Base-by-base conservation (phyloP, 2,329 filamentous ascomycete species). In the Diaporthe humulicola region DNA sequence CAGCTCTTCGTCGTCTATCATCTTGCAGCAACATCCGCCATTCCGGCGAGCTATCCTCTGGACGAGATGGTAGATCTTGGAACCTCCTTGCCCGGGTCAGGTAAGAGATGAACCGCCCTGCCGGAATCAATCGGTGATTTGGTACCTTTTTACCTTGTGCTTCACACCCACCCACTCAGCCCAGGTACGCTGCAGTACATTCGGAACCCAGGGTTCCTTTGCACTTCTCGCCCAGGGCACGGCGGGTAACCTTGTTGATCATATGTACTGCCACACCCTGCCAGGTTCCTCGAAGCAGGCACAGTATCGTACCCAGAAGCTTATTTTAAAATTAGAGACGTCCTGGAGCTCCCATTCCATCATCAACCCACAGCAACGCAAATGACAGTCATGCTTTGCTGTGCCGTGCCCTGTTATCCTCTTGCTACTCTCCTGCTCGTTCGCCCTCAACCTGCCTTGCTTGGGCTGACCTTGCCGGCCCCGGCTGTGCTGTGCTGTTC, bases 251-350 rank as follows among this genome's bases (percentile, higher is more conserved):
- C 19, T 22, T 38, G 22, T 28, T 40, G 22, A 42, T 30, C 25
- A 30, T 30, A 30, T 30, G 38, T 61, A 38, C 45, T 54, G 33
- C 64, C 64, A 36, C 61, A 25, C 28, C 61, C 61, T 52, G 30
- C 61, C 42, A 52, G 61, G 61, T 67, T 25, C 45, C 61, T 12
- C 14, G 22, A 50, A 33, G 30, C 40, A 61, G 58, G 58, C 58
- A 45, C 38, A 61, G n/a, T 30, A 69, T 69, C 64, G 64, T 69
- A 69, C 48, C 64, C 64, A 69, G 48, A 69, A 69, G 64, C 64
- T 69, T 69, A 69, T 69, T 69, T 69, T 54, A 69, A 54, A 69
- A 54, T 69, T 69, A 40, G 64, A 54, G 48, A n/a, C 64, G 48
- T 22, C 64, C 64, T 40, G 64, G 64, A 40, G 64, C 64, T 69